phyloP scores from a whole-genome alignment of 495 filamentous ascomycete genomes.

The Penicillium verhagenii region DNA sequence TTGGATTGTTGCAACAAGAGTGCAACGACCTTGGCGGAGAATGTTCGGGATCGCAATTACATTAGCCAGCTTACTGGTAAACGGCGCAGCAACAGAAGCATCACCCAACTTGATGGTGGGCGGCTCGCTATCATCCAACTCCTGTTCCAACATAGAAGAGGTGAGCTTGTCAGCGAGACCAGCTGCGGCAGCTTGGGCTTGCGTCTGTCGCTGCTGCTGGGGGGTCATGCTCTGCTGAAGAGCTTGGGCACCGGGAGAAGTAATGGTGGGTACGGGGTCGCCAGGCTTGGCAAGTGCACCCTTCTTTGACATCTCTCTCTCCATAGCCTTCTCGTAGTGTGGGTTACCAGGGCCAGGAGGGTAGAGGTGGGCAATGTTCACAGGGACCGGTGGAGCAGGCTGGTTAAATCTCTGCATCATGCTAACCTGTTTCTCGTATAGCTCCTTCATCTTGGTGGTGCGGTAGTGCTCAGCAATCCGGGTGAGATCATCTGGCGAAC shows the following conservation, averaged over 20 bases:
- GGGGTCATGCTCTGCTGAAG: conserved; percentile 56
- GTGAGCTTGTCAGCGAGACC: conserved; percentile 86
- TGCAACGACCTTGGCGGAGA: conserved; percentile 94
- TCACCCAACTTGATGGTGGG: conserved; percentile 97
- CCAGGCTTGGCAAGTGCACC: conserved; percentile 47
- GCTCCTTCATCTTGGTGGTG: conserved; percentile 94
- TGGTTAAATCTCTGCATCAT: conserved; percentile 95
- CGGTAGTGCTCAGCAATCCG: conserved; percentile 91
- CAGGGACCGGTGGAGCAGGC: conserved; percentile 82
- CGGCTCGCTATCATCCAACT: conserved; percentile 85
- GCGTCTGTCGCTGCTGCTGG: conserved; percentile 60
- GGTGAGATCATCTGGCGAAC: conserved; percentile 83
- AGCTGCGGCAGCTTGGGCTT: conserved; percentile 67
- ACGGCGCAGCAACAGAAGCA: conserved; percentile 94
- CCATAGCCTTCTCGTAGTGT: conserved; percentile 91
- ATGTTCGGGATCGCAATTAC: conserved; percentile 98
- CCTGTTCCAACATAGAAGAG: conserved; percentile 82
- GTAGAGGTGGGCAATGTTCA: conserved; percentile 90
- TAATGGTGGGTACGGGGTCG: conserved; percentile 66
- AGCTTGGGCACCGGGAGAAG: conserved; percentile 68
- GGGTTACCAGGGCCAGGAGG: conserved; percentile 89
- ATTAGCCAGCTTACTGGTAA: conserved; percentile 96
- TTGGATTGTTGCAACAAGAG: conserved; percentile 95
- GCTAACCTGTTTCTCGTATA: conserved; percentile 91
- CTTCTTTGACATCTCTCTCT: conserved; percentile 76